Percentiles rank a stretch among this genome's conserved stretches.
phyloP scores from a whole-genome alignment of 129 eudicot genomes.

The Apium graveolens region DNA sequence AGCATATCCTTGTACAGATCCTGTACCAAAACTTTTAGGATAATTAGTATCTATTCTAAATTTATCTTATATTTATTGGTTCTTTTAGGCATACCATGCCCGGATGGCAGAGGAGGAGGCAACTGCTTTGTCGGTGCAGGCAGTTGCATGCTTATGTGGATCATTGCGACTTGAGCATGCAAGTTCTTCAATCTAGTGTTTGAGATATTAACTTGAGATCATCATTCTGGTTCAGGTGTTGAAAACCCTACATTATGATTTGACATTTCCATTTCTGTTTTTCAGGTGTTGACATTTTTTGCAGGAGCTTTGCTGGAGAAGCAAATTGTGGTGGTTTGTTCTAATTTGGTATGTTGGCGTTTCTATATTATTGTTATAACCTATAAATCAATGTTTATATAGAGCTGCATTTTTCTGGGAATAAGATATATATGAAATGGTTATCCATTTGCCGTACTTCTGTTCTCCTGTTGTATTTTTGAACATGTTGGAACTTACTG shows the following conservation, averaged over 20 bases:
- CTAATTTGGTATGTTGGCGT: slow-evolving; percentile 57
- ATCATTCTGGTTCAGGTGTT: not conserved
- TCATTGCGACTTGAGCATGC: slow-evolving; percentile 95
- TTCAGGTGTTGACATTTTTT: slow-evolving; percentile 76
- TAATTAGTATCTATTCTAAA: not conserved
- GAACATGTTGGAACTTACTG: not conserved
- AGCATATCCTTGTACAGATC: not conserved
- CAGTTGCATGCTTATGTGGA: slow-evolving; percentile 85
- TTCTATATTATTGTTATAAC: slow-evolving; percentile 6
- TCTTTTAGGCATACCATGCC: slow-evolving; percentile 58
- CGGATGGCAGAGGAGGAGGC: slow-evolving; percentile 95
- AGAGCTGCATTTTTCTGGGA: not conserved
- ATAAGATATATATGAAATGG: not conserved
- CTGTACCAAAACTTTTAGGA: not conserved
- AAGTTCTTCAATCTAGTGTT: slow-evolving; percentile 12
- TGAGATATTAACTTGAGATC: not conserved
- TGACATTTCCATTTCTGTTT: slow-evolving; percentile 7
- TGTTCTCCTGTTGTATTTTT: not conserved
- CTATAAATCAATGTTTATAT: not conserved
- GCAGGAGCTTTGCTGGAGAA: slow-evolving; percentile 96
- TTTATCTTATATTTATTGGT: slow-evolving; percentile 9
- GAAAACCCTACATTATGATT: slow-evolving; percentile 9
- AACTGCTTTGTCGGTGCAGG: slow-evolving; percentile 87
- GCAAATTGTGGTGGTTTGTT: slow-evolving; percentile 81
- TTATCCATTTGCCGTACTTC: not conserved